Percentiles rank a stretch among this genome's conserved stretches.
These are phyloP conservation scores for Metschnikowia kofuensis DNA, from an alignment of 805 yeast species.

Conservation along the genomic window DNA sequence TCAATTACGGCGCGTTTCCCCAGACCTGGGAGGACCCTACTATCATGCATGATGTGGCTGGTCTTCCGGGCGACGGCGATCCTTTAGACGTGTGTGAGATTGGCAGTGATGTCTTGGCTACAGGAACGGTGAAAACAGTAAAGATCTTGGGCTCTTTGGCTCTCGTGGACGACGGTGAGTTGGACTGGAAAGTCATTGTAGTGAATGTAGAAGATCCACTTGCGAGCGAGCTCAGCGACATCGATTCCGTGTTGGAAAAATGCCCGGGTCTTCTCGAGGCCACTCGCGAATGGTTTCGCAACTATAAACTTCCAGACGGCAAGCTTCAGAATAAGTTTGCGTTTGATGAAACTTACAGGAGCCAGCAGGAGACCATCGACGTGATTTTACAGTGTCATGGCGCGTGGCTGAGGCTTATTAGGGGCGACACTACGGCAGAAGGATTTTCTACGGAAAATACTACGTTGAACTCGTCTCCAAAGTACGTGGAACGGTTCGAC, in stretches of 20 bases:
- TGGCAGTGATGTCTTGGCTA: slow-evolving; percentile 62
- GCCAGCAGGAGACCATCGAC: slow-evolving; percentile 81
- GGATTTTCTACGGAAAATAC: slow-evolving; percentile 12
- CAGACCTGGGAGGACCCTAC: slow-evolving; percentile 84
- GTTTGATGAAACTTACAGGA: slow-evolving; percentile 90
- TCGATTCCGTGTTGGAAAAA: slow-evolving; percentile 84
- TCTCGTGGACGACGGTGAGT: slow-evolving; percentile 86
- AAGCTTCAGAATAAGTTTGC: slow-evolving; percentile 96
- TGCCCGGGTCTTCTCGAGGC: slow-evolving; percentile 92
- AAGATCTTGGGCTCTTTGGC: slow-evolving; percentile 95
- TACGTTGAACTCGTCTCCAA: slow-evolving; percentile 10
- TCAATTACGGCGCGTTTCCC: slow-evolving; percentile 98
- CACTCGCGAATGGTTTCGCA: slow-evolving; percentile 97
- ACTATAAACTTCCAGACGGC: slow-evolving; percentile 97
- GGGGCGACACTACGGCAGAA: slow-evolving; percentile 48
- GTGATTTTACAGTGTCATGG: slow-evolving; percentile 77
- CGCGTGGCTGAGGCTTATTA: slow-evolving; percentile 77
- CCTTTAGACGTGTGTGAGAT: slow-evolving; percentile 95
- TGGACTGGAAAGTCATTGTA: slow-evolving; percentile 91
- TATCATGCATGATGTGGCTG: slow-evolving; percentile 49
- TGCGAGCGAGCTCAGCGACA: slow-evolving; percentile 81
- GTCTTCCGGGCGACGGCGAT: slow-evolving; percentile 79
- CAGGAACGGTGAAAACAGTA: slow-evolving; percentile 81
- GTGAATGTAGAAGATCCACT: slow-evolving; percentile 82
- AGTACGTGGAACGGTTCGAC: slow-evolving; percentile 4